These are phyloP conservation scores for Actinomortierella ambigua DNA, from an alignment of 371 early-diverging fungal species.

Conservation along the genomic window DNA sequence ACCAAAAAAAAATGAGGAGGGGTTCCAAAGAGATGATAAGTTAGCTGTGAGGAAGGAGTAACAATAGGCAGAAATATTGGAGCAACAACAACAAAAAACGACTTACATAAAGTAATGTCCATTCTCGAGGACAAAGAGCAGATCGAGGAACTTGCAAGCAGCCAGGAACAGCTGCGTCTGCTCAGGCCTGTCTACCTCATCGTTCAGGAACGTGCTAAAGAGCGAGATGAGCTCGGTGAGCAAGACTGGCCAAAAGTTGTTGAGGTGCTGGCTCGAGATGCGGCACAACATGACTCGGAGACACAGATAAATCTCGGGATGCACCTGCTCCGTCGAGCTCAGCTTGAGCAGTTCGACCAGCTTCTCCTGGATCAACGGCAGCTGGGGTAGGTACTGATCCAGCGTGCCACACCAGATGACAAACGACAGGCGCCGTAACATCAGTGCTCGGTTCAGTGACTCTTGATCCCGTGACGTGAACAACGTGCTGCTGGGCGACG, in stretches of 20 bases:
- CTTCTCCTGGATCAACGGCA: conserved; percentile 89
- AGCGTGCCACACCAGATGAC: conserved; percentile 74
- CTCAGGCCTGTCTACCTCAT: conserved; percentile 61
- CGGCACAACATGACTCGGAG: conserved; percentile 81
- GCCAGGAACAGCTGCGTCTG: conserved; percentile 80
- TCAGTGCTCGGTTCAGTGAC: conserved; percentile 66
- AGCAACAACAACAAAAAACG: not conserved
- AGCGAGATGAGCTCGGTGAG: conserved; percentile 82
- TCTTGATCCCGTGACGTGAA: conserved; percentile 89
- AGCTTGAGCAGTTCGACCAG: conserved; percentile 86
- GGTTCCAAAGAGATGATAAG: no score
- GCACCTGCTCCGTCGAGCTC: conserved; percentile 68
- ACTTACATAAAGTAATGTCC: conserved; percentile 86
- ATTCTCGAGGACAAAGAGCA: conserved; percentile 76
- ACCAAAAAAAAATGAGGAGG: no score
- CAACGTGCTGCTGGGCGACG: conserved; percentile 70
- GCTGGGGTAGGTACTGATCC: conserved; percentile 80
- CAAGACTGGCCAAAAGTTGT: conserved; percentile 90
- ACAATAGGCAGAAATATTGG: no score
- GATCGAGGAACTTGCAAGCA: conserved; percentile 89
- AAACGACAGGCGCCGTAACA: conserved; percentile 79
- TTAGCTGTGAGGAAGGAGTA: no score
- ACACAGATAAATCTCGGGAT: conserved; percentile 84
- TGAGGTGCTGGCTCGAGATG: conserved; percentile 77
- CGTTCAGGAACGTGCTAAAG: conserved; percentile 58